Base-by-base conservation (phyloP, 139 green algal genomes). In the Gonium pectorale region DNA sequence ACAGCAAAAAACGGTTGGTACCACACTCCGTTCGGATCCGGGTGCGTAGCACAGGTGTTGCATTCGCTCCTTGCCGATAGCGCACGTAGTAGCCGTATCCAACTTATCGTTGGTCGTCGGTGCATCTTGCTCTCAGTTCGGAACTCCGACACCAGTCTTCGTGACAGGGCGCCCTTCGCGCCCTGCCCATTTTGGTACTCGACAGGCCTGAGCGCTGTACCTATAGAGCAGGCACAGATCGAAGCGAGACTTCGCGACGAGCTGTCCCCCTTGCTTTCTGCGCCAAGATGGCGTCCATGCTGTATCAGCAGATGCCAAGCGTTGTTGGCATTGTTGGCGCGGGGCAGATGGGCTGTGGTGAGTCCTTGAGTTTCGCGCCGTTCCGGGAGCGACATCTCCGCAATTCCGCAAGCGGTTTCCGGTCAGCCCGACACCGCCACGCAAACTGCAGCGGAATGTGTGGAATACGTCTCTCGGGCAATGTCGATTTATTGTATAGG, bases 261-360 rank as follows among this genome's bases (percentile, higher is more conserved):
- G n/a, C n/a, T n/a, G n/a, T n/a, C n/a, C n/a, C 68, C 46, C 46
- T 15, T 54, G 46, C 46, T 54, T 11, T 54, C 46, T 15, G 46
- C 19, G 21, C 54, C 54, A 80, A 73, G 51, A 83, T 54, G 74
- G 82, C 52, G 59, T 79, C 75, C 52, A 88, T 86, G 78, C 81
- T 70, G 44, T 71, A 38, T 49, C 77, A 66, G 40, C 70, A 80
- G 52, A 60, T 70, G 41, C 69, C 85, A 21, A 43, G 51, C 17
- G 41, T 82, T 2, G 31, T 85, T 15, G 68, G 69, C 26, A 64
- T 97, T 13, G 86, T 97, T 0, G 94, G 94, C 26, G 87, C 85
- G 0, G 94, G 94, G 0, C 94, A 97, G 85, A 97, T 97, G 94
- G 94, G 94, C 13, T 75, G 60, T 9, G 92, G 92, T 67, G 19